phyloP scores from a whole-genome alignment of 805 yeast genomes.

The Candida easanensis region DNA sequence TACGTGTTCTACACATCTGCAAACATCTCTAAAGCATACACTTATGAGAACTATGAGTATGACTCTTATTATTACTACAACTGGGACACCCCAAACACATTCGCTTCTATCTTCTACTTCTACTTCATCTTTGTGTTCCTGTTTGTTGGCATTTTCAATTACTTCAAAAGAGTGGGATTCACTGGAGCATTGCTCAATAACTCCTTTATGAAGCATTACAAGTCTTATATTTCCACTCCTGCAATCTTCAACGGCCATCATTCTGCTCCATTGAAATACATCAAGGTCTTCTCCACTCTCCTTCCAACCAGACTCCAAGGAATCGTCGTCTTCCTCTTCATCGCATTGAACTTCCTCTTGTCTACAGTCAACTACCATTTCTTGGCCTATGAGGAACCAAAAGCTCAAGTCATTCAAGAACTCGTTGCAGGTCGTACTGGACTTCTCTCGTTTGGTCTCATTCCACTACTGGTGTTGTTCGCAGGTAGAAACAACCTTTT shows the following conservation, averaged over 20 bases:
- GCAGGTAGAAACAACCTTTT: slow-evolving; percentile 72
- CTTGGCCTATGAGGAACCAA: not conserved
- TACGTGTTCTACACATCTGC: slow-evolving; percentile 11
- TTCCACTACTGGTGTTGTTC: slow-evolving; percentile 57
- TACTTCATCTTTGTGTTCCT: slow-evolving; percentile 39
- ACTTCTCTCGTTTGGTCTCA: slow-evolving; percentile 28
- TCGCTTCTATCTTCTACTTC: slow-evolving; percentile 32
- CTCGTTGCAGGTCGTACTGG: slow-evolving; percentile 24
- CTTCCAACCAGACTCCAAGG: slow-evolving; percentile 23
- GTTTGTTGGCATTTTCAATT: slow-evolving; percentile 32
- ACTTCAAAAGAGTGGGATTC: slow-evolving; percentile 23
- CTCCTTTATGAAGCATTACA: slow-evolving; percentile 13
- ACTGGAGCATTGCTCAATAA: slow-evolving; percentile 12
- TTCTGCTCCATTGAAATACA: slow-evolving; percentile 2
- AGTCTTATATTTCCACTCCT: slow-evolving; percentile 21
- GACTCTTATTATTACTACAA: slow-evolving; percentile 10
- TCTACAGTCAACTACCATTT: slow-evolving; percentile 7
- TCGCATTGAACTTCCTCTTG: slow-evolving; percentile 22
- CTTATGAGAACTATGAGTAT: not conserved
- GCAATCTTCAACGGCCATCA: slow-evolving; percentile 18
- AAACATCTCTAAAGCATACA: not conserved
- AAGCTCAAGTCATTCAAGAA: not conserved
- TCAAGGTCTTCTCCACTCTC: slow-evolving; percentile 13
- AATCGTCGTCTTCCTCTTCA: slow-evolving; percentile 34
- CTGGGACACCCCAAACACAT: slow-evolving; percentile 13